Evolutionary conservation across 306 rosid genomes (phyloP).

Genomic region (Fragaria nilgerrensis): DNA sequence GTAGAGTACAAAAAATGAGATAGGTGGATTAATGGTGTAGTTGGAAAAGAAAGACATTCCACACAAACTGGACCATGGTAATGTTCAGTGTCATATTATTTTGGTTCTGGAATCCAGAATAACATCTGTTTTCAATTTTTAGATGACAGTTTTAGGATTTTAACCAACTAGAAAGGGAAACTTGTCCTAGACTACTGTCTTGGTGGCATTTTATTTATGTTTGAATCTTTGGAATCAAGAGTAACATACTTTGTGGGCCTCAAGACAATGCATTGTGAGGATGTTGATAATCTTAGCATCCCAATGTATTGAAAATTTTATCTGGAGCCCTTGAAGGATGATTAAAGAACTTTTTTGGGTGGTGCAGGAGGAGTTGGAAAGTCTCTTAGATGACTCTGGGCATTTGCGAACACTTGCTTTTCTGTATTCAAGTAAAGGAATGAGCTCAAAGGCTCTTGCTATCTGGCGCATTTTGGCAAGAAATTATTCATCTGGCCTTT

Average conservation of each 20-base stretch:
- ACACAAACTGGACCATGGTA: neutral
- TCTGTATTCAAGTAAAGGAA: conserved; percentile 87
- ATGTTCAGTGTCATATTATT: neutral
- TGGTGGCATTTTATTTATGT: conserved; percentile 7
- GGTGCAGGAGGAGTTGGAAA: conserved; percentile 97
- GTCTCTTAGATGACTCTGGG: conserved; percentile 79
- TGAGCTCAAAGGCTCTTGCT: conserved; percentile 85
- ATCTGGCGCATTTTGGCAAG: conserved; percentile 91
- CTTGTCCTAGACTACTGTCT: neutral
- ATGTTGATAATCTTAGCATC: conserved; percentile 41
- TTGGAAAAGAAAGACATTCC: neutral
- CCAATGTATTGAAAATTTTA: conserved; percentile 49
- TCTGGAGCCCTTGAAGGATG: conserved; percentile 47
- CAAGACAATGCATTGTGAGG: conserved; percentile 38
- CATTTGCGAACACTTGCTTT: conserved; percentile 95
- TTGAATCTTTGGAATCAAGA: conserved; percentile 18
- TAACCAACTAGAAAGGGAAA: conserved; percentile 5
- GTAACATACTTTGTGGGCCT: conserved; percentile 23
- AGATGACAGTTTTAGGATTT: neutral
- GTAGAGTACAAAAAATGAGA: neutral
- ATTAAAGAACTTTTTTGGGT: conserved; percentile 49
- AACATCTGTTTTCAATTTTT: neutral
- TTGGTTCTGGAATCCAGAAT: neutral
- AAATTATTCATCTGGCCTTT: conserved; percentile 71
- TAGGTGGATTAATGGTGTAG: neutral